Base-by-base conservation (phyloP, 257 asterid species). In the Salvia splendens region DNA sequence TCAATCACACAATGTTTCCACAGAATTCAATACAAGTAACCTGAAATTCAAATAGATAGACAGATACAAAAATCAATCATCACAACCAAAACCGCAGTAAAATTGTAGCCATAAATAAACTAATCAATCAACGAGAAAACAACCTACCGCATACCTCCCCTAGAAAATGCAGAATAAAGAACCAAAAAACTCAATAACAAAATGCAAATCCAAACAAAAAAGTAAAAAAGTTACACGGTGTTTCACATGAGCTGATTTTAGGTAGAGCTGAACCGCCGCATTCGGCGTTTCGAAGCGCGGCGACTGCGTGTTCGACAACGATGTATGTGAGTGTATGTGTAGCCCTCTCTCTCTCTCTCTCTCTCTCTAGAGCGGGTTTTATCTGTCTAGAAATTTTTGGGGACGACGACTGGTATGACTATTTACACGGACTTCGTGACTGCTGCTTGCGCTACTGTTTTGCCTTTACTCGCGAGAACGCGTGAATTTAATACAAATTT, bases 401-500 rank as follows among this genome's bases (percentile, higher is more conserved):
- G 61, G 78, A 64, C 59, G 77, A 50, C 56, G 78, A 75, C 78
- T 68, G 77, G 64, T 68, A 66, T 73, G 79, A 79, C 83, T 70
- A 63, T 58, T 80, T 69, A 82, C 93, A 84, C 87, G 86, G 87
- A 78, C 82, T 82, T 80, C 82, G 77, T 66, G 86, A 75, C 85
- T 66, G 56, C 68, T 68, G 69, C 69, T 72, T 8, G 49, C 71
- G 16, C 65, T 77, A 35, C 72, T 70, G 61, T 24, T 73, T 30
- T 71, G 72, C 75, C 69, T 75, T 68, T 65, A 58, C 70, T 65
- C 80, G 64, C 64, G 14, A 78, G 76, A 77, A 83, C 92, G 89
- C 87, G 92, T 87, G 78, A 71, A 87, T 82, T 83, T 84, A 74
- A 69, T 73, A 66, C 66, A 80, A 79, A 80, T 84, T 77, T 85